These are phyloP conservation scores for Aspergillus fischeri DNA, from an alignment of 2,329 filamentous ascomycete genomes.

Conservation along the genomic window DNA sequence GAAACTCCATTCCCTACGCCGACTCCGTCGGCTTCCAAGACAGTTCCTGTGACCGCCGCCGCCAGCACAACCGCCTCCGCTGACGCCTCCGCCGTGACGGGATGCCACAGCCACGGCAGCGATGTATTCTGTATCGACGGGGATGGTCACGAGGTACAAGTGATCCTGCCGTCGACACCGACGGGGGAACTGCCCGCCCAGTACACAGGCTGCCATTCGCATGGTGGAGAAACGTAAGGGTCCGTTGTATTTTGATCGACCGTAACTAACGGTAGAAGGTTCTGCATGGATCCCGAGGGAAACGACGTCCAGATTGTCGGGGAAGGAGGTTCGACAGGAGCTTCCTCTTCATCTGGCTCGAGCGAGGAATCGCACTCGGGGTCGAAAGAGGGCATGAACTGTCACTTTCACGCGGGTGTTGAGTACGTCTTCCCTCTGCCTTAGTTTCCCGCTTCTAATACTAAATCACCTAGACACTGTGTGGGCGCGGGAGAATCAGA, in stretches of 20 bases:
- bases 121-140: constrained; percentile 34
- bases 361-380: constrained; percentile 2
- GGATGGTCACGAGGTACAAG: constrained; percentile 34
- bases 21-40: constrained; percentile 11
- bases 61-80: constrained; percentile 27
- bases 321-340: constrained; percentile 26
- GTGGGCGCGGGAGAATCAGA: constrained; percentile 47
- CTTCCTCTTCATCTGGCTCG: constrained; percentile 25
- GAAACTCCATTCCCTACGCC: constrained; percentile 22
- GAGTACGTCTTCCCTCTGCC: constrained; percentile 52
- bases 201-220: constrained; percentile 63
- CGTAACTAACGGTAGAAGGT: constrained; percentile 41
- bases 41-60: constrained; percentile 12
- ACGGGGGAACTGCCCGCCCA: constrained; percentile 55
- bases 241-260: neutral
- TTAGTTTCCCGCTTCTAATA: constrained; percentile 1
- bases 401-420: constrained; percentile 72
- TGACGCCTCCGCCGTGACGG: constrained; percentile 47
- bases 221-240: constrained; percentile 54
- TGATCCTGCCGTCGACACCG: constrained; percentile 46
- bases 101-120: constrained; percentile 48
- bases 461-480: constrained; percentile 45
- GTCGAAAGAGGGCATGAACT: constrained; percentile 43
- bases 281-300: constrained; percentile 57
- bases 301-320: constrained; percentile 57